These are phyloP conservation scores for Chamaenerion angustifolium DNA, from an alignment of 345 rosid species.

Conservation along the genomic window DNA sequence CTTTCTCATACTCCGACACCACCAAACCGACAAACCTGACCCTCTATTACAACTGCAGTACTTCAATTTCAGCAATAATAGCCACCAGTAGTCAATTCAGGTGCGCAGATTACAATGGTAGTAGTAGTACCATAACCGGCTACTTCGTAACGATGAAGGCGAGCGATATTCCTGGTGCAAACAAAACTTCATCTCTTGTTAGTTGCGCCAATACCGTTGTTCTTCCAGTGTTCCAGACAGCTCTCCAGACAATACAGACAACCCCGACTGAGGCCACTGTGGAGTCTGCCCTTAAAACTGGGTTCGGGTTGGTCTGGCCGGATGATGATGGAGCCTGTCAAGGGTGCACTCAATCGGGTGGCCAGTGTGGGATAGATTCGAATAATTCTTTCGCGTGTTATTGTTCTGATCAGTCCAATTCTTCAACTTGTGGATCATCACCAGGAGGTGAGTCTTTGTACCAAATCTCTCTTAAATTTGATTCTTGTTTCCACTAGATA, in stretches of 20 bases:
- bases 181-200: neutral
- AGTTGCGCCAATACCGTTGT: slow-evolving; percentile 4
- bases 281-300: slow-evolving; percentile 2
- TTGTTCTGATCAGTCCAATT: slow-evolving; percentile 3
- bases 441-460: no score
- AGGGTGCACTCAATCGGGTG: slow-evolving; percentile 5
- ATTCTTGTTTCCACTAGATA: no score
- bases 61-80: neutral
- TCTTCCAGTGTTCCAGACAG: slow-evolving; percentile 3
- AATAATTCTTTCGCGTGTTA: slow-evolving; percentile 1
- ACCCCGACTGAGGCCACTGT: neutral
- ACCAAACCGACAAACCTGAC: neutral
- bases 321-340: neutral
- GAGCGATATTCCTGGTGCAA: neutral
- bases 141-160: neutral
- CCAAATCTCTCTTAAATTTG: neutral
- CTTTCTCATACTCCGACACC: neutral
- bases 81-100: no score
- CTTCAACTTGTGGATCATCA: slow-evolving; percentile 5
- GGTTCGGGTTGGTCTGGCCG: slow-evolving; percentile 9
- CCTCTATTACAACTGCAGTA: slow-evolving; percentile 6
- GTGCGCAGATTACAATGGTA: neutral
- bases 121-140: no score
- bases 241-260: neutral
- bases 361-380: slow-evolving; percentile 5